Conservation (phyloP, 2,329 filamentous ascomycete species). For the Fusarium stilboides region DNA sequence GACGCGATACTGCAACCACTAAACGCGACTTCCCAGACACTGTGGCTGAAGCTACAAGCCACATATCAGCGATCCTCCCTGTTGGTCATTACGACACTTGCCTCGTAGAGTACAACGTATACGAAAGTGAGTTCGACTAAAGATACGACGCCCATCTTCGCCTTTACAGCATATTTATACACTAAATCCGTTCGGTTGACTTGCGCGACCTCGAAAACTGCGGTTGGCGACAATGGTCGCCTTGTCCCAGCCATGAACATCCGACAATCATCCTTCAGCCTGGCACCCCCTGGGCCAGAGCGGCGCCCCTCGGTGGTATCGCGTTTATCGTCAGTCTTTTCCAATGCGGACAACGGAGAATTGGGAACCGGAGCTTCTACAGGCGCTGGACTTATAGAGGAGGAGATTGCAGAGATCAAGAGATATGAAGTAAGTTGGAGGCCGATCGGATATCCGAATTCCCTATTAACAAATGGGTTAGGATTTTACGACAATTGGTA, state of each 20-base stretch:
- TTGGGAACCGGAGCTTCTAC: constrained; percentile 64
- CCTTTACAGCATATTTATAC: background rate
- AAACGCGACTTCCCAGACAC: constrained; percentile 43
- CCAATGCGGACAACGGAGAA: constrained; percentile 75
- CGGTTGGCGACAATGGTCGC: constrained; percentile 57
- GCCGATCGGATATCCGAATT: constrained; percentile 47
- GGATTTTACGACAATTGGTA: constrained; percentile 96
- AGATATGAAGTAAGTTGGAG: constrained; percentile 80
- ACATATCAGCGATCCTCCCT: constrained; percentile 39
- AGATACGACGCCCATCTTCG: constrained; percentile 2
- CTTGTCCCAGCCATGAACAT: constrained; percentile 62
- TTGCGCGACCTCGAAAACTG: constrained; percentile 15
- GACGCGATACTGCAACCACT: constrained; percentile 51
- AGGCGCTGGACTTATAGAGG: constrained; percentile 82
- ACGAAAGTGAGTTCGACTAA: constrained; percentile 4
- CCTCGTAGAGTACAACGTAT: constrained; percentile 19
- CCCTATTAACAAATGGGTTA: constrained; percentile 44
- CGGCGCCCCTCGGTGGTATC: constrained; percentile 73
- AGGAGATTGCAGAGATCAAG: constrained; percentile 98
- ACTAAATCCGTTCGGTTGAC: background rate
- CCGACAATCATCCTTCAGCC: constrained; percentile 67
- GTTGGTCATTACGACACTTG: constrained; percentile 33
- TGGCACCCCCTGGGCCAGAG: constrained; percentile 54
- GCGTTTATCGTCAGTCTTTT: constrained; percentile 78
- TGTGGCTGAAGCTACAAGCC: constrained; percentile 47